phyloP scores from a whole-genome alignment of 1,284 basidiomycete species.

The Anthracocystis setariae region DNA sequence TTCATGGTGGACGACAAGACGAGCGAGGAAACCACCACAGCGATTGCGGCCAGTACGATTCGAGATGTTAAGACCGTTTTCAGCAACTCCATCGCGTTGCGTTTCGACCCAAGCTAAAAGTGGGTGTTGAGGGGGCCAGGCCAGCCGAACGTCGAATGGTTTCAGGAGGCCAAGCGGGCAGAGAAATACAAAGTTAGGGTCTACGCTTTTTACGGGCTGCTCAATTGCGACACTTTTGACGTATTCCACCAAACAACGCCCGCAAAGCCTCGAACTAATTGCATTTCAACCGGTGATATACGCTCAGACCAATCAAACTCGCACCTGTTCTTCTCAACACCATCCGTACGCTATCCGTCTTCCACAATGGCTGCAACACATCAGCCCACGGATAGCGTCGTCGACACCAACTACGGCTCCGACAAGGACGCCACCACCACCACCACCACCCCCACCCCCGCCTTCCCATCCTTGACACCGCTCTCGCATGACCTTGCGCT shows the following conservation, averaged over 20 bases:
- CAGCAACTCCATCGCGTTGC: neutral
- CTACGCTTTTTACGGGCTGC: too few relatives aligned
- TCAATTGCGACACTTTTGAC: too few relatives aligned
- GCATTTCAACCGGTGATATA: neutral
- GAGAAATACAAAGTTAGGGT: too few relatives aligned
- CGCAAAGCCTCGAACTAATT: too few relatives aligned
- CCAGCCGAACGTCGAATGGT: too few relatives aligned
- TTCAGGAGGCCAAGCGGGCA: too few relatives aligned
- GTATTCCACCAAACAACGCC: too few relatives aligned
- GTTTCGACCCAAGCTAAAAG: neutral
- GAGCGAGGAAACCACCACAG: constrained; percentile 15
- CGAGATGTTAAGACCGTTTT: neutral
- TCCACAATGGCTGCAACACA: neutral
- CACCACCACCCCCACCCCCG: constrained; percentile 6
- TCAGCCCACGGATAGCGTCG: neutral
- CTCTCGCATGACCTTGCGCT: constrained; percentile 82
- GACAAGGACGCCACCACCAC: constrained; percentile 4
- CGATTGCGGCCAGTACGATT: constrained; percentile 13
- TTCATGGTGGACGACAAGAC: constrained; percentile 39
- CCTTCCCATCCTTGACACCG: constrained; percentile 77
- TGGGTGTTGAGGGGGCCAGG: too few relatives aligned
- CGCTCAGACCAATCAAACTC: neutral
- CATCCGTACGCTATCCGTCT: neutral
- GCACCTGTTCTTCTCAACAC: neutral
- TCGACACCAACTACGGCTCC: neutral